A percentile compares a stretch with the other conserved stretches of the same genome.
Conservation (phyloP, 371 early-diverging fungal genomes). For the Apophysomyces elegans region DNA sequence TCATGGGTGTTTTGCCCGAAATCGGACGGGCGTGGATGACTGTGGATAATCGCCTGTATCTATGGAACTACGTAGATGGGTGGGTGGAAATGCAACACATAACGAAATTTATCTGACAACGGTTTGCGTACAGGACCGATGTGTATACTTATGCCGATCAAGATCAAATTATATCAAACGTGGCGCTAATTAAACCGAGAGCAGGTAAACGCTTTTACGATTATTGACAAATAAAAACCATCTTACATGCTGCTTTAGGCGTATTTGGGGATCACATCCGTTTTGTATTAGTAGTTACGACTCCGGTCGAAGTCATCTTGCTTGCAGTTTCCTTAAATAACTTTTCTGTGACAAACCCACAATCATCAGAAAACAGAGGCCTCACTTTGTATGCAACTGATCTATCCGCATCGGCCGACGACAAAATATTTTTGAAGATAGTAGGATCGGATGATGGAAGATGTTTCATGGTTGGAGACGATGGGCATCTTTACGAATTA, state of each 20-base stretch:
- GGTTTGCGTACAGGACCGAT: constrained; percentile 42
- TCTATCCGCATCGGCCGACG: constrained; percentile 74
- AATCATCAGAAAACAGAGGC: constrained; percentile 19
- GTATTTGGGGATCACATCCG: constrained; percentile 80
- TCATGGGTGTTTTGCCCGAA: constrained; percentile 86
- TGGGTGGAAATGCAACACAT: constrained; percentile 16
- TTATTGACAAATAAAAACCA: constrained; percentile 79
- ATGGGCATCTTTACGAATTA: constrained; percentile 87
- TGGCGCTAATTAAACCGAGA: constrained; percentile 77
- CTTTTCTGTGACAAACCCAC: not conserved
- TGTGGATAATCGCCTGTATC: constrained; percentile 73
- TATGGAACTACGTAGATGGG: constrained; percentile 82
- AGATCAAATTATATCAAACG: constrained; percentile 83
- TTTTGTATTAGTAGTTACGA: constrained; percentile 80
- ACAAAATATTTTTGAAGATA: constrained; percentile 73
- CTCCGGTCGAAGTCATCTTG: constrained; percentile 77
- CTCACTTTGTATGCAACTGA: constrained; percentile 67
- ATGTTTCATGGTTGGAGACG: constrained; percentile 81
- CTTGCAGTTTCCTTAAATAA: constrained; percentile 60
- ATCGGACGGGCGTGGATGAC: constrained; percentile 80
- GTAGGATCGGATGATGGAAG: constrained; percentile 75
- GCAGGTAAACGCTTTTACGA: constrained; percentile 54
- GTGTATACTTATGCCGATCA: constrained; percentile 80
- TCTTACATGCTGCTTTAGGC: constrained; percentile 58
- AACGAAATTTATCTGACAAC: not conserved